These are phyloP conservation scores for Pseudocercospora pini-densiflorae DNA, from an alignment of 2,329 filamentous ascomycete genomes.

Conservation along the genomic window DNA sequence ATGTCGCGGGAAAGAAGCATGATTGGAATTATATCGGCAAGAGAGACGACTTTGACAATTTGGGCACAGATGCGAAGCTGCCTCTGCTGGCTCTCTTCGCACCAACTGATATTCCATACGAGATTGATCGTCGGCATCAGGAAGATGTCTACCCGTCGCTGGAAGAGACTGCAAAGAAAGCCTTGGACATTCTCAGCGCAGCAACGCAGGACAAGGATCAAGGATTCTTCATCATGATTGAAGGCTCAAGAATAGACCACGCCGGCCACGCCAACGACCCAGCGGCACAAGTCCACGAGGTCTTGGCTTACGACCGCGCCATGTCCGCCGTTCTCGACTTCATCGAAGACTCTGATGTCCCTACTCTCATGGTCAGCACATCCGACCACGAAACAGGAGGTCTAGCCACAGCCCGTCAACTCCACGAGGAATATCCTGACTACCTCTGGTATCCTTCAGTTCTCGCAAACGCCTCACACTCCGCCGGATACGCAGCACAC, in stretches of 20 bases:
- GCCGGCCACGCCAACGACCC: constrained; percentile 71
- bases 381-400: constrained; percentile 98
- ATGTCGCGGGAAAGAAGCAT: constrained; percentile 69
- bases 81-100: constrained; percentile 89
- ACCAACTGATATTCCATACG: constrained; percentile 81
- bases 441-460: constrained; percentile 83
- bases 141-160: constrained; percentile 83
- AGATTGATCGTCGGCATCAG: constrained; percentile 83
- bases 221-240: constrained; percentile 99
- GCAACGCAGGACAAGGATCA: constrained; percentile 84
- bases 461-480: constrained; percentile 78
- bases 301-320: constrained; percentile 90
- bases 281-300: constrained; percentile 70
- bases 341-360: constrained; percentile 71
- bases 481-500: constrained; percentile 69
- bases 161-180: constrained; percentile 86
- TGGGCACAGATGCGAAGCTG: constrained; percentile 73
- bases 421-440: constrained; percentile 65
- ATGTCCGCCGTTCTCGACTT: constrained; percentile 86
- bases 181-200: constrained; percentile 75
- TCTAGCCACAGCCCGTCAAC: constrained; percentile 76
- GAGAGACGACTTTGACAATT: constrained; percentile 70
- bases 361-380: constrained; percentile 83
- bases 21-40: constrained; percentile 80
- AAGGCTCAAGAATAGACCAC: constrained; percentile 94